Conservation (phyloP, 2,329 filamentous ascomycete genomes). For the Paecilomyces variotii region DNA sequence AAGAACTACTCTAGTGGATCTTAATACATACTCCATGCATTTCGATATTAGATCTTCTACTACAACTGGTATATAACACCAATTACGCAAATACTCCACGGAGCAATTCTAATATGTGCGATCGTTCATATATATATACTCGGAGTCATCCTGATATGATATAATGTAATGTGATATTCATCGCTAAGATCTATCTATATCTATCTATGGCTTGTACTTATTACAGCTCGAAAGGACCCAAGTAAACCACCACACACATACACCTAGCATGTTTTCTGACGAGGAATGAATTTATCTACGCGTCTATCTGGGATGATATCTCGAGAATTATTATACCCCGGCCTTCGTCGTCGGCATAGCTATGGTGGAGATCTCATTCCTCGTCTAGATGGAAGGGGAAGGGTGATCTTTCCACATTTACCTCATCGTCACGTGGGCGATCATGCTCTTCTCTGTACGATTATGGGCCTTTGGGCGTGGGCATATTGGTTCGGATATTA, state of each 20-base stretch:
- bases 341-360: conserved; percentile 58
- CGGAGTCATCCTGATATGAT: too few relatives aligned
- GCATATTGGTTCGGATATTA: conserved; percentile 39
- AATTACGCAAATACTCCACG: conserved; percentile 59
- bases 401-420: conserved; percentile 32
- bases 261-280: too few relatives aligned
- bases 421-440: conserved; percentile 48
- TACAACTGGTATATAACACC: conserved; percentile 30
- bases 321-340: conserved; percentile 17
- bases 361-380: conserved; percentile 70
- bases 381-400: conserved; percentile 59
- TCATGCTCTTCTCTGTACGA: conserved; percentile 43
- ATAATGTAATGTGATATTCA: too few relatives aligned
- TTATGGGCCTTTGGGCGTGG: conserved; percentile 45
- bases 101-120: conserved; percentile 61
- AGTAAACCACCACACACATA: too few relatives aligned
- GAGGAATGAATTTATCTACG: too few relatives aligned
- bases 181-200: conserved; percentile 55
- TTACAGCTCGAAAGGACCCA: too few relatives aligned
- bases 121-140: too few relatives aligned
- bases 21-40: conserved; percentile 25
- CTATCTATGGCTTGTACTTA: conserved; percentile 51
- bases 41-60: too few relatives aligned
- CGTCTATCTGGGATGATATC: too few relatives aligned
- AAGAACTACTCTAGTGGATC: too few relatives aligned